Evolutionary conservation across 2,329 filamentous ascomycete species (phyloP), one percentile per base, ranked within the genome.

Genomic region (Capronia epimyces): DNA sequence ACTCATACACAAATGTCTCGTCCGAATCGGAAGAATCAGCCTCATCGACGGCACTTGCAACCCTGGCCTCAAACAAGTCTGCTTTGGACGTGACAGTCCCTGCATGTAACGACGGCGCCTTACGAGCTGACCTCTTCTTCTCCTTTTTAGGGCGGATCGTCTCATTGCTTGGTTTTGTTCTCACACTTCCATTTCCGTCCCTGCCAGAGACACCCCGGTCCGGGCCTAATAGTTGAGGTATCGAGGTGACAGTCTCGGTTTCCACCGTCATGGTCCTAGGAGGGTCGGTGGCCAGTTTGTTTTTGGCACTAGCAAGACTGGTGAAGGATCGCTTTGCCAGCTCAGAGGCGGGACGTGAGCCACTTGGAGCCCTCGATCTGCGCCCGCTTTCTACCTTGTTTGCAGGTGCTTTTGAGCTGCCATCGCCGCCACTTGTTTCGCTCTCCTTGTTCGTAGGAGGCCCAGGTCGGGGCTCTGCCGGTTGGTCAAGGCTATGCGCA

Each of bases 1-100:
- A 97, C 69, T 98, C 93, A 71, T 98, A 98, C 13, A 98, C 93
- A 68, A 97, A 98, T 0, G 93, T 97, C 69, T 97, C 93, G 64
- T 96, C 93, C 1, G 91, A 97, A 67, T 98, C 93, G 5, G 91
- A 96, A 10, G 91, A 95, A 67, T 96, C 87, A 39, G 89, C 89
- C 68, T 97, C 90, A 66, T 97, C 91, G 46, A 98, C 89, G 7
- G 91, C 91, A 67, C 84, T 96, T 44, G 91, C 91, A 60, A 98
- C 89, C 66, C 95, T 95, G 60, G 90, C 89, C 72, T 97, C 93
- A 67, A 98, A 98, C 45, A 97, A 89, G 69, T 98, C 93, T 65
- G 93, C 91, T 73, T 97, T 97, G 53, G 90, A 95, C 13, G 89
- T 93, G 53, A 84, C 88, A 84, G 77, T 63, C 39, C 63, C 64